phyloP scores from a whole-genome alignment of 768 basidiomycete species.

The Amanita molliuscula region DNA sequence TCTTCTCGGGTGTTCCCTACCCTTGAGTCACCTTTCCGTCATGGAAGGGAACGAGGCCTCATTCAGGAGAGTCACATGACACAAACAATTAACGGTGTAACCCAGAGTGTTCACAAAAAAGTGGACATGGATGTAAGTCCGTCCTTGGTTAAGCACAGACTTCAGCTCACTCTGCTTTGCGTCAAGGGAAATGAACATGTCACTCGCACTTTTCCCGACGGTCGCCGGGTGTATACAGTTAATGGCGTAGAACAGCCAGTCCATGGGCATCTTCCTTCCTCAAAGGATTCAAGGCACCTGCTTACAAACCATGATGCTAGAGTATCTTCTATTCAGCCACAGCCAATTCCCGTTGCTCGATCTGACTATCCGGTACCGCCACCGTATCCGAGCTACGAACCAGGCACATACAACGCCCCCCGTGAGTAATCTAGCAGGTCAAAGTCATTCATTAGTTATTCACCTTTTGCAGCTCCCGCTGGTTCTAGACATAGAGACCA shows the following conservation, averaged over 20 bases:
- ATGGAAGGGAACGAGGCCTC: slow-evolving; percentile 18
- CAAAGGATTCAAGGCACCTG: slow-evolving; percentile 8
- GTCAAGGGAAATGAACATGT: slow-evolving; percentile 67
- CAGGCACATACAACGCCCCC: slow-evolving; percentile 10
- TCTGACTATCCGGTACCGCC: slow-evolving; percentile 17
- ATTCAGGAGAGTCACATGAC: slow-evolving; percentile 46
- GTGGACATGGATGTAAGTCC: slow-evolving; percentile 47
- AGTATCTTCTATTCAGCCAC: slow-evolving; percentile 8
- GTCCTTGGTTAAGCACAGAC: slow-evolving; percentile 1
- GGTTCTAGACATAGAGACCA: slow-evolving; percentile 10
- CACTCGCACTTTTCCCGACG: slow-evolving; percentile 55
- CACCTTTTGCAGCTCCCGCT: slow-evolving; percentile 7
- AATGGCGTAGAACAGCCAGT: slow-evolving; percentile 51
- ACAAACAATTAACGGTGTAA: slow-evolving; percentile 57
- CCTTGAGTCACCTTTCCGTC: slow-evolving; percentile 19
- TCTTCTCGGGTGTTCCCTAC: slow-evolving; percentile 16
- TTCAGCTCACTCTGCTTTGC: background rate
- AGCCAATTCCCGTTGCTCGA: slow-evolving; percentile 11
- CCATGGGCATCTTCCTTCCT: slow-evolving; percentile 18
- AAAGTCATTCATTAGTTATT: background rate
- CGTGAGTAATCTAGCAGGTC: slow-evolving; percentile 12
- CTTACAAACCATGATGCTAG: slow-evolving; percentile 12
- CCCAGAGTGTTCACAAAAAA: slow-evolving; percentile 44
- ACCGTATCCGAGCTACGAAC: slow-evolving; percentile 12
- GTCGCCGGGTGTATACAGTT: slow-evolving; percentile 52